These are phyloP conservation scores for Vinca minor DNA, from an alignment of 257 asterid species.

Conservation along the genomic window DNA sequence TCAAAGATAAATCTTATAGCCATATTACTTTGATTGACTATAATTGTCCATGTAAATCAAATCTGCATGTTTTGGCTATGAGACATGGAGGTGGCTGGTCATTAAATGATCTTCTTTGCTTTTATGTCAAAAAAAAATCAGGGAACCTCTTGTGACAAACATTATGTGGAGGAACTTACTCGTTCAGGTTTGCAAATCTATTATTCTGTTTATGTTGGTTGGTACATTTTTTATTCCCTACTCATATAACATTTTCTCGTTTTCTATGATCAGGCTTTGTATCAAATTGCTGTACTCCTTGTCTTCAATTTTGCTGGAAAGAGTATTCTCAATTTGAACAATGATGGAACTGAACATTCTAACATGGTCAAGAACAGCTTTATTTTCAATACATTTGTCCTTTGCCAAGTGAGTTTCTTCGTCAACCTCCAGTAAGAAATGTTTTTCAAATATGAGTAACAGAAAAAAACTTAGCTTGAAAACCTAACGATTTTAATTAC, in stretches of 20 bases:
- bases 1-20: background rate
- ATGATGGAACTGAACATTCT: slow-evolving; percentile 37
- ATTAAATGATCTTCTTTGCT: slow-evolving; percentile 6
- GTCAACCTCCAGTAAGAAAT: background rate
- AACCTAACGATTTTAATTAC: slow-evolving; percentile 6
- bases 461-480: background rate
- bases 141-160: slow-evolving; percentile 92
- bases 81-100: background rate
- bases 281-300: slow-evolving; percentile 75
- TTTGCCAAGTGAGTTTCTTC: slow-evolving; percentile 74
- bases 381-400: slow-evolving; percentile 77
- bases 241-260: background rate
- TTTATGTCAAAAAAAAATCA: slow-evolving; percentile 28
- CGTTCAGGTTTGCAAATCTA: slow-evolving; percentile 47
- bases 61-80: background rate
- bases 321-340: slow-evolving; percentile 47
- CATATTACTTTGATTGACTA: background rate
- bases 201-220: slow-evolving; percentile 7
- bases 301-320: slow-evolving; percentile 55
- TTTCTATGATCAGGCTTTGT: slow-evolving; percentile 46
- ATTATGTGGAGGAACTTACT: slow-evolving; percentile 96
- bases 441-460: background rate
- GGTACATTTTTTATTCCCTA: too few relatives aligned
- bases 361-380: slow-evolving; percentile 68
- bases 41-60: background rate